Percentiles rank a stretch among this genome's conserved stretches.
These are phyloP conservation scores for Cryptococcus sp. DNA, from an alignment of 1,284 basidiomycete genomes.

Conservation along the genomic window DNA sequence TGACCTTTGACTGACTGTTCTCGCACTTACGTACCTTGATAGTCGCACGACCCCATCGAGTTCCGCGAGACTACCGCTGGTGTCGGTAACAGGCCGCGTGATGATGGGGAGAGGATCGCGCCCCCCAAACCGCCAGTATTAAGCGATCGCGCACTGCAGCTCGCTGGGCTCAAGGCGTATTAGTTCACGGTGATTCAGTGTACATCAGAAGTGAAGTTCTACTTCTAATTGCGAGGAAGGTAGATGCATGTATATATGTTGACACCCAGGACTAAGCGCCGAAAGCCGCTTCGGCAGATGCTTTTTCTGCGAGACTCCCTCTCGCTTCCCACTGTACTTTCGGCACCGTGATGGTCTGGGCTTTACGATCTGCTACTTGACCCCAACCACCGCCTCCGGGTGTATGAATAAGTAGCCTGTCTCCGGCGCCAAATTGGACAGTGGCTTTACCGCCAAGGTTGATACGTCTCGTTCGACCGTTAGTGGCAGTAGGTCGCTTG, in stretches of 20 bases:
- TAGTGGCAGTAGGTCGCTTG: slow-evolving; percentile 59
- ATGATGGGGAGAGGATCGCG: neutral
- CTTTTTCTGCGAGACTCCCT: slow-evolving; percentile 71
- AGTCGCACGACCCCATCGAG: neutral
- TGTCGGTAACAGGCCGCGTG: neutral
- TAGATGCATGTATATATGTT: neutral
- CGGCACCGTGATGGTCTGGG: slow-evolving; percentile 3
- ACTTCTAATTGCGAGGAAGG: neutral
- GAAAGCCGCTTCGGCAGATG: slow-evolving; percentile 67
- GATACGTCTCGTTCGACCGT: slow-evolving; percentile 69
- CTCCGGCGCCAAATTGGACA: slow-evolving; percentile 52
- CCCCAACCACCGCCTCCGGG: slow-evolving; percentile 43
- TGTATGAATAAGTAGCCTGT: slow-evolving; percentile 35
- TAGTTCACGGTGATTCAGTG: no score
- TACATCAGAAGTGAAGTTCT: no score
- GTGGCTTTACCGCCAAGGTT: slow-evolving; percentile 92
- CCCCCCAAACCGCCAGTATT: neutral
- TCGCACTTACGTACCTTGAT: neutral
- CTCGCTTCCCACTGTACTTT: slow-evolving; percentile 63
- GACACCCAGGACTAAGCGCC: slow-evolving; percentile 4
- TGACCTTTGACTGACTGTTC: neutral
- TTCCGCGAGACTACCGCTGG: neutral
- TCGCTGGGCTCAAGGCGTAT: neutral
- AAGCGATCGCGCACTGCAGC: neutral
- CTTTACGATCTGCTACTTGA: slow-evolving; percentile 61